Base-by-base conservation (phyloP, 495 filamentous ascomycete species). In the Penicillium pulvis region DNA sequence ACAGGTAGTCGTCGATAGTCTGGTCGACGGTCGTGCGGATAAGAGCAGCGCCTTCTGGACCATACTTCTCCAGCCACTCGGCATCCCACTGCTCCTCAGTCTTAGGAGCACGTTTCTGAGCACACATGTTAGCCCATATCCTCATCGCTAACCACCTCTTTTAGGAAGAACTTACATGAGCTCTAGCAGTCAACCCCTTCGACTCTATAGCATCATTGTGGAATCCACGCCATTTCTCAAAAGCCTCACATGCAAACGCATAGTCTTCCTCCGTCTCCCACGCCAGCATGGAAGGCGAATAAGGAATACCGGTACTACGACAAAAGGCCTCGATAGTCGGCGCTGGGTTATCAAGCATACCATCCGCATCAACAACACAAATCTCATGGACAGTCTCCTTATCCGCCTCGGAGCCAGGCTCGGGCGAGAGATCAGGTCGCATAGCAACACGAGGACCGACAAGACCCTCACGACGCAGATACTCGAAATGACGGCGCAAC, bases 201-300 rank as follows among this genome's bases (percentile, higher is more conserved):
- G 88, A 93, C 51, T 87, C 76, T 59, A 98, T 89, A 17, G 91
- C 94, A 79, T 97, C 93, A 51, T 98, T 89, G 67, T 98, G 94
- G 71, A 97, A 98, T 0, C 93, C 94, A 55, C 85, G 86, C 94
- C 94, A 98, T 76, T 98, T 98, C 75, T 90, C 90, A 75, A 98
- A 98, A 19, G 82, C 81, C 53, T 82, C 80, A 53, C 75, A 77
- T 0, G 90, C 92, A 52, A 75, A 66, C 50, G 73, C 53, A 56
- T 93, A 85, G 45, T 87, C 85, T 51, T 85, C 85, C 60, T 85
- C 85, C 31, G 83, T 85, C 42, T 89, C 87, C 94, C 94, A 98
- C 23, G 73, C 75, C 55, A 98, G 79, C 92, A 98, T 94, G 0
- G 79, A 74, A 3, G 81, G 81, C 30, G 68, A 66, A 71, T 87